phyloP scores from a whole-genome alignment of 208 protist genomes.

The Acanthamoeba triangularis region DNA sequence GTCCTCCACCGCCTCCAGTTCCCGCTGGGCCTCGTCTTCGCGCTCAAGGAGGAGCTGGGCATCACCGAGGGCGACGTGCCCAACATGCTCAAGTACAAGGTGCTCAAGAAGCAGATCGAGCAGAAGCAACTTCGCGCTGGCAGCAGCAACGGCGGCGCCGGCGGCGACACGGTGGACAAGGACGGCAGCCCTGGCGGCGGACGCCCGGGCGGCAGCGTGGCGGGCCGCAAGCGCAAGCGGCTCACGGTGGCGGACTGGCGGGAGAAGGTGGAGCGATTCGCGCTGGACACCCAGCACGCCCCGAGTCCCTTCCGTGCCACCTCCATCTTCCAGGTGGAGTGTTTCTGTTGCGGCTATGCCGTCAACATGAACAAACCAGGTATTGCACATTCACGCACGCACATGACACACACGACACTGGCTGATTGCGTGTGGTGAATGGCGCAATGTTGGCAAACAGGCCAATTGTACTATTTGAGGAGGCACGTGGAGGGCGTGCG shows the following conservation, averaged over 20 bases:
- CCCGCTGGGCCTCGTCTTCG: slow-evolving; percentile 15
- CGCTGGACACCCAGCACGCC: not conserved
- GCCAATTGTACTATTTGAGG: slow-evolving; percentile 14
- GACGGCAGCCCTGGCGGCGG: not conserved
- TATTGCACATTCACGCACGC: not conserved
- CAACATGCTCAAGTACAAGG: slow-evolving; percentile 55
- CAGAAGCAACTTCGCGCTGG: not conserved
- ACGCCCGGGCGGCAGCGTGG: not conserved
- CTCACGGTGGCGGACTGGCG: not conserved
- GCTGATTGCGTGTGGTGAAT: not conserved
- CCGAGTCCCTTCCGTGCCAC: not conserved
- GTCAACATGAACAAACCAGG: slow-evolving; percentile 68
- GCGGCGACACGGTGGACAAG: not conserved
- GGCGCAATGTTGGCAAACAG: not conserved
- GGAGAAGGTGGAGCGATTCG: slow-evolving; percentile 30
- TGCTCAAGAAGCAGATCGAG: not conserved
- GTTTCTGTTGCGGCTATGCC: slow-evolving; percentile 48
- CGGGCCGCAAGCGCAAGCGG: slow-evolving; percentile 25
- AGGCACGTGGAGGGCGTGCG: slow-evolving; percentile 41
- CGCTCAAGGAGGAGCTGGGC: not conserved
- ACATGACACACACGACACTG: not conserved
- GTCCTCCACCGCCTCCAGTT: not conserved
- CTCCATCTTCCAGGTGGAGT: slow-evolving; percentile 55
- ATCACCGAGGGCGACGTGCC: not conserved
- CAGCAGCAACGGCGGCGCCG: not conserved